phyloP scores from a whole-genome alignment of 768 basidiomycete genomes.

The Mycena indigotica region DNA sequence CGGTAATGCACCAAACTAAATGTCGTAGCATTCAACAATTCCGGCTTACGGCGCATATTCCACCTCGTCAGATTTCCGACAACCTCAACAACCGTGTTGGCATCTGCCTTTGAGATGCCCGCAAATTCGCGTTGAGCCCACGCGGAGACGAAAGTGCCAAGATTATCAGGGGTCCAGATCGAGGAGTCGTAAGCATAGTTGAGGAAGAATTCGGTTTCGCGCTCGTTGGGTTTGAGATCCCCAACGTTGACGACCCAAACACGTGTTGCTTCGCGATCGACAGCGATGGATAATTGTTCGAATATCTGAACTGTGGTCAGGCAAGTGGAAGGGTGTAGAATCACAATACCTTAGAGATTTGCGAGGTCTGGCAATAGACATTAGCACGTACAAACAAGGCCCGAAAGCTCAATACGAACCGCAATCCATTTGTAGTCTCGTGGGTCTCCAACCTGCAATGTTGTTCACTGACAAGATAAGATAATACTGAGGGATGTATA shows the following conservation, averaged over 20 bases:
- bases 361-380: constrained; percentile 43
- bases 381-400: constrained; percentile 1
- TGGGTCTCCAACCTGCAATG: constrained; percentile 63
- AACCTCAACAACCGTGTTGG: constrained; percentile 50
- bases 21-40: constrained; percentile 62
- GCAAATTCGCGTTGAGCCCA: constrained; percentile 70
- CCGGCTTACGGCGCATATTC: constrained; percentile 66
- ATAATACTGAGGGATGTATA: neutral
- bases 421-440: constrained; percentile 75
- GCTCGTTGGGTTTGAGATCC: constrained; percentile 74
- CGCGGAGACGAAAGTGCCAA: constrained; percentile 50
- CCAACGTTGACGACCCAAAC: constrained; percentile 80
- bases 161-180: constrained; percentile 55
- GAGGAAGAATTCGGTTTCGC: constrained; percentile 71
- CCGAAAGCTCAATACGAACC: constrained; percentile 34
- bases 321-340: too few relatives aligned
- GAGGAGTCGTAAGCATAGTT: constrained; percentile 62
- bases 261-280: constrained; percentile 56
- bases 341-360: constrained; percentile 48
- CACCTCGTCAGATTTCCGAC: constrained; percentile 57
- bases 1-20: constrained; percentile 68
- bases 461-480: neutral
- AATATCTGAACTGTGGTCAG: constrained; percentile 41
- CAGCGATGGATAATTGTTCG: constrained; percentile 71
- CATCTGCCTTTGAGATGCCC: constrained; percentile 41